Base-by-base conservation (phyloP, 2,329 filamentous ascomycete genomes). In the Fusarium globosum region DNA sequence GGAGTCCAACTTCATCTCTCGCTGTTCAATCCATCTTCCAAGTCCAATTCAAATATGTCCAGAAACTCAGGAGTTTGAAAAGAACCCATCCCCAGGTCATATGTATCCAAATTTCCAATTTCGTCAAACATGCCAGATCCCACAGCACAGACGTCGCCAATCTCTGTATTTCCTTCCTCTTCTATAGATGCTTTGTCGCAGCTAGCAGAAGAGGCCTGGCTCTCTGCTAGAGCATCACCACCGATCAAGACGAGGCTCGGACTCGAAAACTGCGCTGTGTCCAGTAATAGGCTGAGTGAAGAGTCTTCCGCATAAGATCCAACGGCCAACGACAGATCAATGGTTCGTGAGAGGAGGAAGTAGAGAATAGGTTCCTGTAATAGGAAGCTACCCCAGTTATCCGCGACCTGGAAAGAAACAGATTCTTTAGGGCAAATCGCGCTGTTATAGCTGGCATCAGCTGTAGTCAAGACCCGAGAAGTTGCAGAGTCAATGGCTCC, bases 361-460 rank as follows among this genome's bases (percentile, higher is more conserved):
- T 53, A 53, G 1, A 53, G 49, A 28, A 53, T 53, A 12, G 49
- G 49, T 1, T 28, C 18, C 13, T 26, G 49, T 1, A 9, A 5
- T 11, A 53, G 1, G 5, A 53, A 21, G 0, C 9, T 53, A 12
- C 49, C 49, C 49, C 49, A 53, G 5, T 38, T 10, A 0, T 53
- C 49, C 0, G 18, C 33, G 5, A 6, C 30, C 18, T 10, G n/a
- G 3, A 26, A 0, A 0, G 49, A 14, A 8, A 4, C 12, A 0
- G 16, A 20, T 21, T 12, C 1, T 4, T 36, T 26, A 5, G 33
- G 15, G 16, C 9, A 36, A 6, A 52, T 0, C 0, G 49, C 33
- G 7, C n/a, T 52, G 2, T n/a, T n/a, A n/a, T n/a, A n/a, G n/a
- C n/a, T n/a, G n/a, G n/a, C n/a, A n/a, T n/a, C n/a, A n/a, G n/a